phyloP scores from a whole-genome alignment of 1,284 basidiomycete genomes.

The Dichomitus squalens region DNA sequence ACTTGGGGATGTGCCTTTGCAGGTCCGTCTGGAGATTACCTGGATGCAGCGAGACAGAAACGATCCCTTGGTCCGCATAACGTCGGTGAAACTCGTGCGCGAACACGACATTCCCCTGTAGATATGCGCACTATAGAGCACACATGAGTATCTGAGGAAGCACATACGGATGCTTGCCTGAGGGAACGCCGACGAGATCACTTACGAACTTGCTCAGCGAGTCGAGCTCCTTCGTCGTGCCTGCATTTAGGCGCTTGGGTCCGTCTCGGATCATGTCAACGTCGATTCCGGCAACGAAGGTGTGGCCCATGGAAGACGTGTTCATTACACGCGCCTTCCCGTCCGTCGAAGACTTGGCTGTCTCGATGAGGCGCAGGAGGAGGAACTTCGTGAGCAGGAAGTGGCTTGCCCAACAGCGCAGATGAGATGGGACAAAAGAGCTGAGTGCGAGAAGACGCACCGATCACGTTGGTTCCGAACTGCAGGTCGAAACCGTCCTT shows the following conservation, averaged over 20 bases:
- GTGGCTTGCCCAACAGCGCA: too few relatives aligned
- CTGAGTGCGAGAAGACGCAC: slow-evolving; percentile 25
- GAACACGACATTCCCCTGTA: too few relatives aligned
- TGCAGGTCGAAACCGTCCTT: slow-evolving; percentile 51
- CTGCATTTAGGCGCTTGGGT: slow-evolving; percentile 9
- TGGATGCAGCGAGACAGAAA: slow-evolving; percentile 48
- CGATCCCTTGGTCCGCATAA: slow-evolving; percentile 53
- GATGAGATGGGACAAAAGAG: not conserved
- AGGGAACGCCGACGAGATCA: not conserved
- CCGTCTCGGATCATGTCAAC: slow-evolving; percentile 18
- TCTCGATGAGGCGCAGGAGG: slow-evolving; percentile 15
- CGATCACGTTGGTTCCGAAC: slow-evolving; percentile 50
- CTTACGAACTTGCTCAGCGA: slow-evolving; percentile 46
- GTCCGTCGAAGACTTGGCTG: slow-evolving; percentile 8
- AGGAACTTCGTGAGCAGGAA: slow-evolving; percentile 23
- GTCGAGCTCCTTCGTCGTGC: slow-evolving; percentile 14
- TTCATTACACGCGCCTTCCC: slow-evolving; percentile 20
- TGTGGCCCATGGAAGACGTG: slow-evolving; percentile 18
- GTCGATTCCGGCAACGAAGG: slow-evolving; percentile 15
- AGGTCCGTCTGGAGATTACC: slow-evolving; percentile 51
- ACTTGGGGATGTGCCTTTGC: slow-evolving; percentile 33
- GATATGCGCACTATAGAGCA: too few relatives aligned
- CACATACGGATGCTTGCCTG: too few relatives aligned
- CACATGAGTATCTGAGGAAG: too few relatives aligned
- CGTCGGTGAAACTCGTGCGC: too few relatives aligned